A percentile compares a stretch with the other conserved stretches of the same genome.
These are phyloP conservation scores for Murraya paniculata DNA, from an alignment of 345 rosid species.

Conservation along the genomic window DNA sequence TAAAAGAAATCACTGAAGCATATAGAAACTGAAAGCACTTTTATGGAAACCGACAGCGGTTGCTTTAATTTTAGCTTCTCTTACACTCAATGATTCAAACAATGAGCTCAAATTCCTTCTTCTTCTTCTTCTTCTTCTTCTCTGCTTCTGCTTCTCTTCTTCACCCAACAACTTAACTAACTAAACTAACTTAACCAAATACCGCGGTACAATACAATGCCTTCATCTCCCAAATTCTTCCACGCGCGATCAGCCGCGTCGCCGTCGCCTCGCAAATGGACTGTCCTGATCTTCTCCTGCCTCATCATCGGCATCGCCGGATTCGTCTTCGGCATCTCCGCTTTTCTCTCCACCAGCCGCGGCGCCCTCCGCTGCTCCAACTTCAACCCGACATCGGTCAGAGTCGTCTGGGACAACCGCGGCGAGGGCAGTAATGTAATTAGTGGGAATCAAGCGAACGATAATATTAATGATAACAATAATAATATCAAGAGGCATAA, in stretches of 20 bases:
- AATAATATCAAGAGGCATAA: constrained; percentile 44
- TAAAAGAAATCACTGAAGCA: neutral
- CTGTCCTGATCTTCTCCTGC: constrained; percentile 42
- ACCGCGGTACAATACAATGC: constrained; percentile 35
- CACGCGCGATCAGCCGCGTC: constrained; percentile 39
- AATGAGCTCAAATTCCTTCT: neutral
- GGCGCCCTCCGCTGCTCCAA: constrained; percentile 24
- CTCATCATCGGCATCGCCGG: constrained; percentile 63
- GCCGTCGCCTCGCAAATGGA: constrained; percentile 43
- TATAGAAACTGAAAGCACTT: neutral
- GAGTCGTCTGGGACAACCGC: constrained; percentile 56
- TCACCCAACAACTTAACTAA: too few species aligned
- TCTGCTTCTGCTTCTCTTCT: neutral
- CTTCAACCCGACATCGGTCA: constrained; percentile 48
- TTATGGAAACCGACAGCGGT: neutral
- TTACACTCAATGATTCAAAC: neutral
- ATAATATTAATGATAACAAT: constrained; percentile 10
- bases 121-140: neutral
- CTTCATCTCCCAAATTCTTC: constrained; percentile 67
- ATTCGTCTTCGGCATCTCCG: constrained; percentile 54
- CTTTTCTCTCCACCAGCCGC: constrained; percentile 30
- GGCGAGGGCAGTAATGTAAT: constrained; percentile 8
- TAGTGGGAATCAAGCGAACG: neutral
- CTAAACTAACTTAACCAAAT: too few species aligned
- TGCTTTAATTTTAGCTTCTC: neutral